Percentiles rank a stretch among this genome's conserved stretches.
Conservation (phyloP, 306 rosid genomes). For the Vigna nakashimae region DNA sequence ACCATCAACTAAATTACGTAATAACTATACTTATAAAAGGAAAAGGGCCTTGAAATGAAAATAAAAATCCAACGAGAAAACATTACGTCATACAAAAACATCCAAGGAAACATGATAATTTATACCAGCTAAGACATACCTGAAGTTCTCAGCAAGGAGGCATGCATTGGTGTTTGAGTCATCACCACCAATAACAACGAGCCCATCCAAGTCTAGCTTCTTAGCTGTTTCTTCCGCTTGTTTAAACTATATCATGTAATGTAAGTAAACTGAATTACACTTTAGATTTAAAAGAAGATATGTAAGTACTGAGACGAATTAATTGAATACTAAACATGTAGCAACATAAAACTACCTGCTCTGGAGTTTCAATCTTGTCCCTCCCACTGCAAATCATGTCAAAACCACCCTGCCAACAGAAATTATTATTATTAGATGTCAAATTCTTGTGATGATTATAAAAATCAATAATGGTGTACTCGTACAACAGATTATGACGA, state of each 20-base stretch:
- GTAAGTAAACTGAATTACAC: conserved; percentile 45
- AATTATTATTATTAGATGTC: conserved; percentile 21
- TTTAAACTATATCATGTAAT: conserved; percentile 68
- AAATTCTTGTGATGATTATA: conserved; percentile 8
- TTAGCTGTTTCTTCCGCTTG: conserved; percentile 90
- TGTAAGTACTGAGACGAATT: conserved; percentile 5
- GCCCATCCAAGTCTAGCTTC: conserved; percentile 97
- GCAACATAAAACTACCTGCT: conserved; percentile 67
- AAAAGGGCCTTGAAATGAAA: neutral
- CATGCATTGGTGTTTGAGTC: conserved; percentile 99
- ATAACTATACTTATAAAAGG: conserved; percentile 7
- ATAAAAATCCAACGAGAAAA: conserved; percentile 22
- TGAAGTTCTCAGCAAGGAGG: conserved; percentile 98
- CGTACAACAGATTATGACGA: neutral
- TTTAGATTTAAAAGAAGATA: conserved; percentile 1
- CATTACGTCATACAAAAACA: conserved; percentile 23
- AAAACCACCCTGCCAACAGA: conserved; percentile 87
- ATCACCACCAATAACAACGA: conserved; percentile 98
- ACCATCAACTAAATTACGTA: neutral
- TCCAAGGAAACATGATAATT: conserved; percentile 5
- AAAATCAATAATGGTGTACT: neutral
- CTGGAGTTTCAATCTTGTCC: conserved; percentile 99
- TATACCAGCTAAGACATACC: conserved; percentile 51
- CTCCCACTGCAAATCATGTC: conserved; percentile 99
- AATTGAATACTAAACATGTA: conserved; percentile 29